A percentile compares a stretch with the other conserved stretches of the same genome.
phyloP scores from a whole-genome alignment of 805 yeast genomes.

The Saturnispora besseyi region DNA sequence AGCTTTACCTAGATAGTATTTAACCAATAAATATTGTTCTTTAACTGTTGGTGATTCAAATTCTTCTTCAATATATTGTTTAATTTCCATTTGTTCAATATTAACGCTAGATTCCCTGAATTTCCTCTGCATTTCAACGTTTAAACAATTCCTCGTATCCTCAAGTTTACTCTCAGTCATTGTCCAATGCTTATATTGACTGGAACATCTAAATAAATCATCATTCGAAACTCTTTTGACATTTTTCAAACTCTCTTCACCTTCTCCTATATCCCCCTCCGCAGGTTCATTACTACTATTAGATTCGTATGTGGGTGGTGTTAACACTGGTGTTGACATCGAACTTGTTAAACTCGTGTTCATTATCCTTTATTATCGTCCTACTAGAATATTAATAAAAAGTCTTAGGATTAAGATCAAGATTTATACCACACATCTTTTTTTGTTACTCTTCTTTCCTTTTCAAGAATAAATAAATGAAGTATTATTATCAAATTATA shows the following conservation, averaged over 20 bases:
- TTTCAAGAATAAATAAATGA: not conserved
- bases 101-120: constrained; percentile 14
- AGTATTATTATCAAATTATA: not conserved
- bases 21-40: constrained; percentile 64
- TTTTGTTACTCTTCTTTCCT: not conserved
- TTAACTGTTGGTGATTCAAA: constrained; percentile 37
- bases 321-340: not conserved
- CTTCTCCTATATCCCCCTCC: not conserved
- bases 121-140: constrained; percentile 40
- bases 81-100: constrained; percentile 14
- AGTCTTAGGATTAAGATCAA: too few relatives aligned
- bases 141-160: constrained; percentile 39
- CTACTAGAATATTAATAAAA: too few relatives aligned
- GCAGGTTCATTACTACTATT: not conserved
- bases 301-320: not conserved
- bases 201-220: constrained; percentile 78
- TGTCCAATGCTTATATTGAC: constrained; percentile 85
- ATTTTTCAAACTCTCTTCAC: not conserved
- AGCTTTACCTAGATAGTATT: constrained; percentile 65
- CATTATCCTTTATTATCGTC: not conserved
- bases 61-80: constrained; percentile 27
- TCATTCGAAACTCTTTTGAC: constrained; percentile 46
- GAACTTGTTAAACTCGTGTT: not conserved
- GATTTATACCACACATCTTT: too few relatives aligned
- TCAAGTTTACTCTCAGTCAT: constrained; percentile 53